A percentile compares a stretch with the other conserved stretches of the same genome.
phyloP scores from a whole-genome alignment of 352 stramenopile genomes.

The Thraustochytrium sp. region DNA sequence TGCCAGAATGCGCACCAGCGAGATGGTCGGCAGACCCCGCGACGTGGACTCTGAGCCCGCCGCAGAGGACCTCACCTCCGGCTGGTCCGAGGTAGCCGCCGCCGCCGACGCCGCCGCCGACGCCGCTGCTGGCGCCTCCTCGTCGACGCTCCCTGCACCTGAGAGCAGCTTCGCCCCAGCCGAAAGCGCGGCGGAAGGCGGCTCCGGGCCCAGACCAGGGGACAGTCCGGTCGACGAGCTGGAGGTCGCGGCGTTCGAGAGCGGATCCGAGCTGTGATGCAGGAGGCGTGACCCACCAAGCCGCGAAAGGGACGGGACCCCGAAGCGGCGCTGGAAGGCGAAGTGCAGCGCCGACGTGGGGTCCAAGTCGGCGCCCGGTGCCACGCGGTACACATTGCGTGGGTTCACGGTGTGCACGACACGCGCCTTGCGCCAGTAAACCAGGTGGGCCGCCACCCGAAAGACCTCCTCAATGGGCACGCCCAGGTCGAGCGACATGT shows the following conservation, averaged over 20 bases:
- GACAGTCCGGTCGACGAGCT: too few species aligned
- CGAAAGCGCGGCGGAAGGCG: too few species aligned
- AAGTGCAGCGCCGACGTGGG: neutral
- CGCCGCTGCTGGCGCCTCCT: too few species aligned
- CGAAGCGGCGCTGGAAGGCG: conserved; percentile 23
- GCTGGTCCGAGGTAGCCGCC: neutral
- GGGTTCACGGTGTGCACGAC: neutral
- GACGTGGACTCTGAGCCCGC: too few species aligned
- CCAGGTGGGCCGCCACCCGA: neutral
- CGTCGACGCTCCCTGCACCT: neutral
- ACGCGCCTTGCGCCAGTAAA: conserved; percentile 13
- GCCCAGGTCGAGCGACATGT: neutral
- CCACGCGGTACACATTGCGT: conserved; percentile 16
- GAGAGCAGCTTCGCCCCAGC: too few species aligned
- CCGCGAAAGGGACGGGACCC: too few species aligned
- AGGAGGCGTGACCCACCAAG: too few species aligned
- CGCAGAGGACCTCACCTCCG: neutral
- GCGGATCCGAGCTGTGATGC: too few species aligned
- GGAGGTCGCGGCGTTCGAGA: too few species aligned
- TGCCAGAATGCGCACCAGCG: neutral
- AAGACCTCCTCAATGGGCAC: conserved; percentile 35
- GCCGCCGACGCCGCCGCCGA: too few species aligned
- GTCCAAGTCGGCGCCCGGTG: neutral
- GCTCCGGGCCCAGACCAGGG: too few species aligned
- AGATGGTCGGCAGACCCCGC: neutral